These are phyloP conservation scores for Trichosporon asahii DNA, from an alignment of 1,284 basidiomycete species.

Conservation along the genomic window DNA sequence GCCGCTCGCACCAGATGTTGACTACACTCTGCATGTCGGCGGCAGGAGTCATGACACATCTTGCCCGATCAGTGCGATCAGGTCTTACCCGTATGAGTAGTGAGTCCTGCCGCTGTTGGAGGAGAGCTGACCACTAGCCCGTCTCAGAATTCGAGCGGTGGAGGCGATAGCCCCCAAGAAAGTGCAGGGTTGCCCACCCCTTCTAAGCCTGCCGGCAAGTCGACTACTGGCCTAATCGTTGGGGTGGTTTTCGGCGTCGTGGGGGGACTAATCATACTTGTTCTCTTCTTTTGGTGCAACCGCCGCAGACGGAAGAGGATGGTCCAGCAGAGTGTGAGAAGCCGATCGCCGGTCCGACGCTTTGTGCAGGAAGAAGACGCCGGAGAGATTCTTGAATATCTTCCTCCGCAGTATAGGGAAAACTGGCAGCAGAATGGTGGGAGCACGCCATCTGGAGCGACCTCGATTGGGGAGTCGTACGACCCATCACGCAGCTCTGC, in stretches of 20 bases:
- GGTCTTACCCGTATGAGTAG: too few species aligned
- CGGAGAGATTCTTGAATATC: neutral
- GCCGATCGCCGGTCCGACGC: neutral
- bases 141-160: neutral
- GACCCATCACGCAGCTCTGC: neutral
- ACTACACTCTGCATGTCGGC: too few species aligned
- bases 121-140: neutral
- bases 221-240: neutral
- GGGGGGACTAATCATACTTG: neutral
- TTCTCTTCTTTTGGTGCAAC: neutral
- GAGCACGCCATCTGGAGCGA: neutral
- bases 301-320: neutral
- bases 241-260: neutral
- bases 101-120: too few species aligned
- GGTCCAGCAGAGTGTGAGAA: neutral
- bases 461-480: too few species aligned
- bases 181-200: too few species aligned
- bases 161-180: neutral
- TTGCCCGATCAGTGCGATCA: too few species aligned
- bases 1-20: too few species aligned
- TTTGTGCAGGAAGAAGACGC: neutral
- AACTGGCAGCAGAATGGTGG: neutral
- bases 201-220: neutral
- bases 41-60: too few species aligned
- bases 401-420: neutral